Base-by-base conservation (phyloP, 768 basidiomycete species). In the Psilocybe tampanensis region DNA sequence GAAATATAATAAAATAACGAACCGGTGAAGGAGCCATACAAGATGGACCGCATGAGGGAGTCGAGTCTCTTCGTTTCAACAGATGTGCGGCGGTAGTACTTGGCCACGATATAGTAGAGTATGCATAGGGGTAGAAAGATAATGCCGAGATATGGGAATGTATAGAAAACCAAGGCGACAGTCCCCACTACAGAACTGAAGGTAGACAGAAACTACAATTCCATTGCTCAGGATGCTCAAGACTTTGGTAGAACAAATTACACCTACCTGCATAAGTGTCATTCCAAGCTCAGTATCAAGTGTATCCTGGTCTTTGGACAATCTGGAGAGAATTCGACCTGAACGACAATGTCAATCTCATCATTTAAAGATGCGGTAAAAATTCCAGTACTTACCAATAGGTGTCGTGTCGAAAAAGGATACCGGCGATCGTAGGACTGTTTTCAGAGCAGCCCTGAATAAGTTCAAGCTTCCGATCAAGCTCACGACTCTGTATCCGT, bases 351-450 rank as follows among this genome's bases (percentile, higher is more conserved):
- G 44, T 39, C n/a, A 39, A 13, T n/a, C n/a, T n/a, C n/a, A n/a
- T n/a, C n/a, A 39, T 36, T 58, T 21, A 57, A 36, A 13, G 32
- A 36, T 24, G 15, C 11, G 11, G 19, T 15, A 43, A 11, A 21
- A 17, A 4, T 17, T 0, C 15, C 9, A 32, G 1, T 11, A 22
- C 58, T 7, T 60, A 84, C 86, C 85, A 66, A 86, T 77, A 1
- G 86, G 86, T 0, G 88, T 90, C 0, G 87, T 86, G 64, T 92
- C 89, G 65, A 89, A 90, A 74, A 89, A 90, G 2, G 85, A 79
- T 0, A 79, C 70, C 0, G 89, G 85, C 7, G 87, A 87, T 2
- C 80, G 72, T 53, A 92, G 65, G 5, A 92, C 85, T 9, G 76
- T 73, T 2, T 55, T 68, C 8, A 90, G 70, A 0, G 87, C 87